A percentile compares a stretch with the other conserved stretches of the same genome.
Evolutionary conservation across 139 green algal genomes (phyloP).

Genomic region (Penium margaritaceum): DNA sequence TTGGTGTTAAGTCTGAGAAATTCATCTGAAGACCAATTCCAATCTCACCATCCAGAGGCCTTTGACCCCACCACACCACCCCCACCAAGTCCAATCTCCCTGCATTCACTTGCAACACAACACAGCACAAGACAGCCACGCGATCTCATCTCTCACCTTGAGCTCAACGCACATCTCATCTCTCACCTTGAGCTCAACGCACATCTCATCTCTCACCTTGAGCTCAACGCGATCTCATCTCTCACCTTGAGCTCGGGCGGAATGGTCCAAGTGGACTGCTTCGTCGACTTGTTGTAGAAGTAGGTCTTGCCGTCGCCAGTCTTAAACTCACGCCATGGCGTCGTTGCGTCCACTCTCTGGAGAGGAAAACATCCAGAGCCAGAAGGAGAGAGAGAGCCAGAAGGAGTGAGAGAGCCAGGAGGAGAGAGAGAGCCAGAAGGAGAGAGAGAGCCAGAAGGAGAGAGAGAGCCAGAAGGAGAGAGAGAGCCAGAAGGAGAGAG

Average conservation of each 20-base stretch:
- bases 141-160: not conserved
- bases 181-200: not conserved
- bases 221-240: slow-evolving; percentile 54
- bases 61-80: not conserved
- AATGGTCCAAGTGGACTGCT: slow-evolving; percentile 71
- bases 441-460: too few species aligned
- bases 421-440: not conserved
- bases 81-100: not conserved
- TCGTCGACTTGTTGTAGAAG: slow-evolving; percentile 72
- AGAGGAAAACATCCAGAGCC: not conserved
- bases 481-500: too few species aligned
- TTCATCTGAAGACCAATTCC: too few species aligned
- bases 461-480: too few species aligned
- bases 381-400: too few species aligned
- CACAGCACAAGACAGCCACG: too few species aligned
- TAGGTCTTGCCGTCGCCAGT: slow-evolving; percentile 77
- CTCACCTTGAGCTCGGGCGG: slow-evolving; percentile 64
- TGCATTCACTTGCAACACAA: not conserved
- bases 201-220: slow-evolving; percentile 20
- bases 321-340: slow-evolving; percentile 74
- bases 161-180: not conserved
- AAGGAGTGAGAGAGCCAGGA: too few species aligned
- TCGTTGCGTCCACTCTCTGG: slow-evolving; percentile 38
- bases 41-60: too few species aligned
- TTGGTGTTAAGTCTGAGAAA: too few species aligned